Conservation (phyloP, 768 basidiomycete species). For the Amanita muscaria region DNA sequence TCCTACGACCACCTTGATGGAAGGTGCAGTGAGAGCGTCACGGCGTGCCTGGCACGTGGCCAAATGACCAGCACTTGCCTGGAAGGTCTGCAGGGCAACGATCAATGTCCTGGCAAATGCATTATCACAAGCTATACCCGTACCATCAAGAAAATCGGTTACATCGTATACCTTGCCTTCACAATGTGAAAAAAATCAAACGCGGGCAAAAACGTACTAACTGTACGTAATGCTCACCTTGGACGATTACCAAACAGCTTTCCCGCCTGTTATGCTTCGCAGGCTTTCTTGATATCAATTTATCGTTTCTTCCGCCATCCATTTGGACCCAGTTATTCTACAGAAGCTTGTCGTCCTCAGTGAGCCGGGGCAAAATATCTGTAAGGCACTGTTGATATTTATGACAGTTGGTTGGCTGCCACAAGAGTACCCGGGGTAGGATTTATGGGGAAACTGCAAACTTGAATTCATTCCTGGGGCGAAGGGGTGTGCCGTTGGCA, state of each 20-base stretch:
- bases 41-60: background rate
- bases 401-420: too few species aligned
- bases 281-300: too few species aligned
- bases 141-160: conserved; percentile 67
- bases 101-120: background rate
- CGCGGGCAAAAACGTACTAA: background rate
- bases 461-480: too few species aligned
- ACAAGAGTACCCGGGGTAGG: too few species aligned
- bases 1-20: conserved; percentile 67
- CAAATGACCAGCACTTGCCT: conserved; percentile 24
- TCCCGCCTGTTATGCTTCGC: conserved; percentile 48
- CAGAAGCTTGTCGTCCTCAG: too few species aligned
- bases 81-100: conserved; percentile 47
- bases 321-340: too few species aligned
- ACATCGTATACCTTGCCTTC: conserved; percentile 71
- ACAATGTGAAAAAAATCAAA: background rate
- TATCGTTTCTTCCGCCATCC: too few species aligned
- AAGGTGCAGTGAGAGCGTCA: too few species aligned
- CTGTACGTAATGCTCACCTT: conserved; percentile 37
- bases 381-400: too few species aligned
- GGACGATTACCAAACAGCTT: conserved; percentile 79
- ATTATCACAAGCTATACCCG: conserved; percentile 10
- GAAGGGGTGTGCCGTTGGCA: too few species aligned
- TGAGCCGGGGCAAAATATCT: too few species aligned
- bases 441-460: too few species aligned